Base-by-base conservation (phyloP, 257 asterid species). In the Mitragyna speciosa region DNA sequence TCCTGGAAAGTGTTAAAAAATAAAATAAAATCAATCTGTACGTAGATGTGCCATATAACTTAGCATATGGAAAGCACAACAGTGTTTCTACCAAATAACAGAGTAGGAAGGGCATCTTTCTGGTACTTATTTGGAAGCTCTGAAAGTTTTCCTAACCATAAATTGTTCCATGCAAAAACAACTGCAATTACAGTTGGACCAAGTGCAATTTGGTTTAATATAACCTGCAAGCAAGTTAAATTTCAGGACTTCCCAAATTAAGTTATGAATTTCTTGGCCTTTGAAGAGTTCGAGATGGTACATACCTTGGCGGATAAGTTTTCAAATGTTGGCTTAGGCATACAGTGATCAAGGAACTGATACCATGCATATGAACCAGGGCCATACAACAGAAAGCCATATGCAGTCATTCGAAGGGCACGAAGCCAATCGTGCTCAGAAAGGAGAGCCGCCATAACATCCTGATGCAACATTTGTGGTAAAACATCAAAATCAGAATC, bases 351-450 rank as follows among this genome's bases (percentile, higher is more conserved):
- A 51, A 96, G 97, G 84, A 71, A 88, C 66, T 89, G 91, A 90
- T 96, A 96, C 98, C 99, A 96, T 20, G 89, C 90, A 74, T 87
- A 92, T 58, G 99, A 92, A 84, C 97, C 99, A 31, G 97, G 98
- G 45, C 97, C 99, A 41, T 94, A 96, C 24, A 94, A 85, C 75
- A 96, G 83, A 82, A 91, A 94, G 24, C 97, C 99, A 41, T 96
- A 96, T 14, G 97, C 89, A 77, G 90, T 76, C 99, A 96, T 90
- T 75, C 97, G 91, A 70, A 91, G 86, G 58, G 98, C 90, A 78
- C 98, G 90, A 30, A 84, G 87, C 92, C 95, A 94, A 83, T 92
- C 97, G 79, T 96, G 95, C 76, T 90, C 91, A 52, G 92, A 85
- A 19, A 89, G 82, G 79, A 88, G 86, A 43, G 84, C 67, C 75